phyloP scores from a whole-genome alignment of 305 asterid species.

The Salvia sclarea region DNA sequence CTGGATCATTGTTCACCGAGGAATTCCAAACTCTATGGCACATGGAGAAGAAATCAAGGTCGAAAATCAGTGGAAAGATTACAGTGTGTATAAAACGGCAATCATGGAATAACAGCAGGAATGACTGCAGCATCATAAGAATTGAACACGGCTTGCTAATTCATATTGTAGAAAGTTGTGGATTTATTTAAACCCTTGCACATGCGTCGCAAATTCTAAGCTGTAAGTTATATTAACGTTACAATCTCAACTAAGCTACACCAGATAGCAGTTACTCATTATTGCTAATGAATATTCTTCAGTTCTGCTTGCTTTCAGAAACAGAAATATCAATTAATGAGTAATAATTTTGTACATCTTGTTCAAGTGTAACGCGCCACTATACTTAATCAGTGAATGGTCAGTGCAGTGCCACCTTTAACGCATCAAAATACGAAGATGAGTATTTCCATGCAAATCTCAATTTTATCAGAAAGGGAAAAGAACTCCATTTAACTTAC shows the following conservation, averaged over 20 bases:
- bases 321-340: not conserved
- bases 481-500: not conserved
- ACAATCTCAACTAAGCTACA: conserved; percentile 1
- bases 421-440: not conserved
- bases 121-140: not conserved
- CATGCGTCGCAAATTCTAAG: not conserved
- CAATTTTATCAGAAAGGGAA: not conserved
- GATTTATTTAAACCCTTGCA: not conserved
- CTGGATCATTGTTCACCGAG: conserved; percentile 49
- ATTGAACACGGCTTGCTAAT: conserved; percentile 6
- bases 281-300: not conserved
- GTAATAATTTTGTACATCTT: not conserved
- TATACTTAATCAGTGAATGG: not conserved
- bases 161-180: not conserved
- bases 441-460: not conserved
- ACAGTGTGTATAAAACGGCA: not conserved
- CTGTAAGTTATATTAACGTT: not conserved
- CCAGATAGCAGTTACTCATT: not conserved
- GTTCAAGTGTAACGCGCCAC: not conserved
- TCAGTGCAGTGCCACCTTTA: conserved; percentile 3
- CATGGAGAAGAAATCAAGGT: conserved; percentile 27
- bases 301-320: not conserved
- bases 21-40: conserved; percentile 52
- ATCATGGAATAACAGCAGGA: not conserved
- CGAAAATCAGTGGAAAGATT: conserved; percentile 34